phyloP scores from a whole-genome alignment of 2,329 filamentous ascomycete genomes.

The Colletotrichum camelliae region DNA sequence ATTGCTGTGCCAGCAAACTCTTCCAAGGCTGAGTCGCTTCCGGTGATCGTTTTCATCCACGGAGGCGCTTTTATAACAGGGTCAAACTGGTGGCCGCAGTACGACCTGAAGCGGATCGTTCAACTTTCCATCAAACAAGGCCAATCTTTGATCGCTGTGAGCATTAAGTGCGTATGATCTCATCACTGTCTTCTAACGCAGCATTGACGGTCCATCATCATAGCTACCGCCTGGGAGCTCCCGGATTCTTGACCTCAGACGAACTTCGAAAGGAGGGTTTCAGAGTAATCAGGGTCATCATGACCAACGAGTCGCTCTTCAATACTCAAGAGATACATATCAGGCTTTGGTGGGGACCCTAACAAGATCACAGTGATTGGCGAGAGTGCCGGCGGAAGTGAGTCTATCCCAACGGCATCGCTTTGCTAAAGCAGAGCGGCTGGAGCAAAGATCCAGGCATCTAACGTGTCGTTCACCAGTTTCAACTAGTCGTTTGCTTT shows the following conservation, averaged over 20 bases:
- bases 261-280: conserved; percentile 50
- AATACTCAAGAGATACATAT: conserved; percentile 38
- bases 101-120: conserved; percentile 50
- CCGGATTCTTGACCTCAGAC: conserved; percentile 53
- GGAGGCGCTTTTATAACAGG: conserved; percentile 56
- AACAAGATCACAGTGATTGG: conserved; percentile 41
- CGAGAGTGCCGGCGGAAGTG: conserved; percentile 53
- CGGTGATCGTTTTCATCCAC: conserved; percentile 58
- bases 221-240: conserved; percentile 51
- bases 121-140: conserved; percentile 45
- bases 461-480: background rate
- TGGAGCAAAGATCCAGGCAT: background rate
- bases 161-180: conserved; percentile 44
- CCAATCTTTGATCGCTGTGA: conserved; percentile 50
- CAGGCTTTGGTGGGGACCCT: conserved; percentile 39
- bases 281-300: conserved; percentile 47
- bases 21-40: conserved; percentile 38
- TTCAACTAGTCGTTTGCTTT: background rate
- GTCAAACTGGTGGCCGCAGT: conserved; percentile 58
- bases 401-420: conserved; percentile 13
- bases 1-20: conserved; percentile 46
- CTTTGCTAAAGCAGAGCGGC: background rate
- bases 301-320: conserved; percentile 38
- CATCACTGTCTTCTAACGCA: background rate
- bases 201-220: background rate